Evolutionary conservation across 2,329 filamentous ascomycete genomes (phyloP), one percentile per base, ranked within the genome.

Genomic region (Microcyclospora tardicrescens): DNA sequence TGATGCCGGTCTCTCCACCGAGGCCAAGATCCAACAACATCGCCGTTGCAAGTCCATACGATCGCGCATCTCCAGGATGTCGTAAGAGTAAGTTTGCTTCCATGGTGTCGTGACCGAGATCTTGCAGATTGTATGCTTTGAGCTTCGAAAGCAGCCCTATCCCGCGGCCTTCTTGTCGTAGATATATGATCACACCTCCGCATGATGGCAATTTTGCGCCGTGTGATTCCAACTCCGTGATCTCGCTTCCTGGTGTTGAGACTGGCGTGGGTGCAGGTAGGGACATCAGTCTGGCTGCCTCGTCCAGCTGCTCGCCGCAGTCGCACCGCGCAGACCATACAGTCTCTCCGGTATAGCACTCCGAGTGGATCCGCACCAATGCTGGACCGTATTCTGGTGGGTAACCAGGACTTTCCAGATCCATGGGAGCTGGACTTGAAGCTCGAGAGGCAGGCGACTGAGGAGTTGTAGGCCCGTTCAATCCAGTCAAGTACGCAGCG

Each of bases 311-410:
- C 64, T 98, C 91, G 40, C 91, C 91, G 60, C 91, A 98, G 64
- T 98, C 91, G 65, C 91, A 98, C 19, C 91, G 79, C 28, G 91
- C 89, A 6, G 87, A 95, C 91, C 91, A 96, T 1, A 93, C 91
- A 1, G 91, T 98, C 68, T 98, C 91, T 42, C 91, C 91, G 0
- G 91, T 98, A 62, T 98, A 98, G 65, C 91, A 98, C 62, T 98
- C 91, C 2, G 84, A 93, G 61, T 98, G 91, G 56, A 98, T 98
- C 41, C 91, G 75, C 34, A 98, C 89, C 30, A 98, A 68, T 0
- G 91, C 84, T 1, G 81, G 62, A 10, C 61, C 57, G 2, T 56
- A 49, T 4, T 58, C 54, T 1, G 53, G 44, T 6, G 56, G 47
- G 13, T 51, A 49, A 30, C 52, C 44, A 10, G 16, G 13, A 8